phyloP scores from a whole-genome alignment of 495 filamentous ascomycete species.

The Lepidopterella palustris region DNA sequence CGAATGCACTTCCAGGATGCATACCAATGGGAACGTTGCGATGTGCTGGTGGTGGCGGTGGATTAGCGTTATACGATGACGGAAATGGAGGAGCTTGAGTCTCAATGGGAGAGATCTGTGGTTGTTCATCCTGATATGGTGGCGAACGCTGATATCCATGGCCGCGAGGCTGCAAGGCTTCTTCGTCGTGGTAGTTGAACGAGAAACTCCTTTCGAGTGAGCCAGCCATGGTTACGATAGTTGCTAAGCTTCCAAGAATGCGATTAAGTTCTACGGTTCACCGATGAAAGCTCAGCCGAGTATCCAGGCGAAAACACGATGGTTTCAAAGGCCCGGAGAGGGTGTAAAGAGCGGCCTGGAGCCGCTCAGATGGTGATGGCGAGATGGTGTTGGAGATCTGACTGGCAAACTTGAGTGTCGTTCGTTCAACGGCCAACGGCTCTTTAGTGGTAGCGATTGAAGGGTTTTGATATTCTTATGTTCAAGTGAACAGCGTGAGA shows the following conservation, averaged over 20 bases:
- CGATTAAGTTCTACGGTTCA: not conserved
- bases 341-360: not conserved
- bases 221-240: slow-evolving; percentile 9
- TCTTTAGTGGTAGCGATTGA: not conserved
- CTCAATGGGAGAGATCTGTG: slow-evolving; percentile 20
- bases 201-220: slow-evolving; percentile 12
- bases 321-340: not conserved
- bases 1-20: slow-evolving; percentile 18
- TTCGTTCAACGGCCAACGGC: not conserved
- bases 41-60: slow-evolving; percentile 22
- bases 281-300: not conserved
- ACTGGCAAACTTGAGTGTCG: not conserved
- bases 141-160: slow-evolving; percentile 6
- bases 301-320: not conserved
- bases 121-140: slow-evolving; percentile 11
- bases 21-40: slow-evolving; percentile 14
- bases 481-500: not conserved
- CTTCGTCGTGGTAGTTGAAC: slow-evolving; percentile 17
- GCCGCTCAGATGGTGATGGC: not conserved
- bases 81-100: slow-evolving; percentile 11
- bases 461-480: not conserved
- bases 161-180: not conserved
- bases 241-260: not conserved
- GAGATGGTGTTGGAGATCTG: not conserved
- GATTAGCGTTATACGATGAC: slow-evolving; percentile 6